Base-by-base conservation (phyloP, 1,284 basidiomycete species). In the Cutaneotrichosporon sp. region DNA sequence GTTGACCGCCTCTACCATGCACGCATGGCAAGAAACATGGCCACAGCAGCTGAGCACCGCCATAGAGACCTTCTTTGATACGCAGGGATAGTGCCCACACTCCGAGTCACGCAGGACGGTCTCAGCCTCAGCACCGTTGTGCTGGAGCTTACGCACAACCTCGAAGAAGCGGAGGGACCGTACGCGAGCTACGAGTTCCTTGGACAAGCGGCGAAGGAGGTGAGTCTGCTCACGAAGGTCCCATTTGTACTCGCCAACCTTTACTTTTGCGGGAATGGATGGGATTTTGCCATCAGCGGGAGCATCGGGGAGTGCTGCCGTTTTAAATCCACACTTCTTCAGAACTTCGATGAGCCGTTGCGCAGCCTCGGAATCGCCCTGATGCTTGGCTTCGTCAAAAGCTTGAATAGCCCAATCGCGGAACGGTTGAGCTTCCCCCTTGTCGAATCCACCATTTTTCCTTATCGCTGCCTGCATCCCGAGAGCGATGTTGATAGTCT, bases 111-210 rank as follows among this genome's bases (percentile, higher is more conserved):
- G 61, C 5, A 65, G 54, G 9, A 63, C 61, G 1, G 51, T 54
- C 27, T 35, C 48, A 5, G 64, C 67, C 81, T 83, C 34, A 66
- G 75, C 45, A 80, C 82, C 78, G 61, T 88, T 83, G 62, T 82
- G 85, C 68, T 94, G 90, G 34, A 92, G 78, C 65, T 91, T 87
- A 45, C 91, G 86, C 27, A 94, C 88, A 45, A 88, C 86, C 5
- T 83, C 87, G 76, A 94, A 94, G 77, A 90, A 94, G 34, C 90
- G 86, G 26, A 90, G 78, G 0, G 90, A 93, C 27, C 90, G 84
- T 35, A 90, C 83, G 45, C 90, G 86, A 27, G 88, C 90, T 22
- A 90, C 84, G 39, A 93, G 82, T 72, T 94, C 91, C 72, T 90
- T 91, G 26, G 83, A 84, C 43, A 94, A 75, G 45, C 84, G 82